Conservation (phyloP, 345 rosid genomes). For the Lepidium africanum region DNA sequence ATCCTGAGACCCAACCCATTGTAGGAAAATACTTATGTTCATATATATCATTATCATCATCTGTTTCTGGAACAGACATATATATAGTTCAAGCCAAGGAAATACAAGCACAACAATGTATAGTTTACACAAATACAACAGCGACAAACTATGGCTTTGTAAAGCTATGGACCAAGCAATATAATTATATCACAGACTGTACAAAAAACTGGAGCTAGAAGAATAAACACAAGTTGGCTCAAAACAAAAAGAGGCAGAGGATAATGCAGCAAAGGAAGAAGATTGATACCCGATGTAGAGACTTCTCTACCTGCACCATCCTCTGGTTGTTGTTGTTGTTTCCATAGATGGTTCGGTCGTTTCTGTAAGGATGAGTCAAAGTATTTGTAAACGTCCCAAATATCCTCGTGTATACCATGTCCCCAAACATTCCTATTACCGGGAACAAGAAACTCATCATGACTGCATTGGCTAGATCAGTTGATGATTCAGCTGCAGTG, state of each 20-base stretch:
- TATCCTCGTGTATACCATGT: conserved; percentile 41
- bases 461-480: conserved; percentile 35
- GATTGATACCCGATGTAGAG: conserved; percentile 59
- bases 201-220: background rate
- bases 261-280: conserved; percentile 66
- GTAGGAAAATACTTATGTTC: background rate
- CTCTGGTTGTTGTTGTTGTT: conserved; percentile 41
- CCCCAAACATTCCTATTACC: conserved; percentile 48
- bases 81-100: background rate
- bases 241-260: conserved; percentile 72
- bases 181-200: conserved; percentile 12
- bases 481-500: conserved; percentile 23
- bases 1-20: background rate
- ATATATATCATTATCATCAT: background rate
- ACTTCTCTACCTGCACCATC: conserved; percentile 50
- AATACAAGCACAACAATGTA: background rate
- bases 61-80: background rate
- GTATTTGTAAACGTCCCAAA: conserved; percentile 40
- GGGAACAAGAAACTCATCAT: conserved; percentile 37
- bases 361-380: conserved; percentile 33
- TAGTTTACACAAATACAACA: conserved; percentile 3
- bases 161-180: background rate
- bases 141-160: background rate
- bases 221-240: background rate
- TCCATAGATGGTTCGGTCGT: conserved; percentile 27